A percentile compares a stretch with the other conserved stretches of the same genome.
These are phyloP conservation scores for Cercospora janseana DNA, from an alignment of 2,329 filamentous ascomycete species.

Conservation along the genomic window DNA sequence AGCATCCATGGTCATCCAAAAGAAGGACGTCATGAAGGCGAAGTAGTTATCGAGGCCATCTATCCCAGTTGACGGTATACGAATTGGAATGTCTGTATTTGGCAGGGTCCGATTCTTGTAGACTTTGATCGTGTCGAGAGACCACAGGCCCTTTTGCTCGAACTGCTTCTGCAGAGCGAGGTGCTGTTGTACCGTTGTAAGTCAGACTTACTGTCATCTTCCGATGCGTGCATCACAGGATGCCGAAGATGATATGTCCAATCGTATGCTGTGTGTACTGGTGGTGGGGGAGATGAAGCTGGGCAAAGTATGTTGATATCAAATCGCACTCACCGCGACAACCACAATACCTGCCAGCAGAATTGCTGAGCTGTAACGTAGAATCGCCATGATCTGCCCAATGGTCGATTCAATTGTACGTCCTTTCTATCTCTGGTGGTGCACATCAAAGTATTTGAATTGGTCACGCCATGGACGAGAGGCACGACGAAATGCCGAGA, in stretches of 20 bases:
- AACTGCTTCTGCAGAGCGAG: slow-evolving; percentile 24
- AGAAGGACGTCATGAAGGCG: slow-evolving; percentile 28
- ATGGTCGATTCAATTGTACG: background rate
- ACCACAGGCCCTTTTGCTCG: slow-evolving; percentile 26
- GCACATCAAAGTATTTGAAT: background rate
- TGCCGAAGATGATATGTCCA: background rate
- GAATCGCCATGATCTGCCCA: background rate
- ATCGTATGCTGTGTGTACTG: too few relatives aligned
- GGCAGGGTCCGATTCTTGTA: slow-evolving; percentile 23
- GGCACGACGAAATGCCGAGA: background rate
- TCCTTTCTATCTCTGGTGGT: background rate
- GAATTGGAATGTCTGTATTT: slow-evolving; percentile 25
- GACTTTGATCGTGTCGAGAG: slow-evolving; percentile 16
- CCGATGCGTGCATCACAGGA: too few relatives aligned
- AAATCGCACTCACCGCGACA: background rate
- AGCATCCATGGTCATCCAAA: slow-evolving; percentile 23
- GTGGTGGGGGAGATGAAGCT: too few relatives aligned
- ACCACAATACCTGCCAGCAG: background rate
- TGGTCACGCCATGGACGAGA: background rate
- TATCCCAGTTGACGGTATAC: slow-evolving; percentile 22
- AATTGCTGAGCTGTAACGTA: background rate
- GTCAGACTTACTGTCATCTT: too few relatives aligned
- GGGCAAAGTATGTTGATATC: too few relatives aligned
- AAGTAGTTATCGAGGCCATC: slow-evolving; percentile 26
- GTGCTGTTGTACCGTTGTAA: slow-evolving; percentile 5